Conservation (phyloP, 805 yeast genomes). For the Wickerhamiella bombiphila region DNA sequence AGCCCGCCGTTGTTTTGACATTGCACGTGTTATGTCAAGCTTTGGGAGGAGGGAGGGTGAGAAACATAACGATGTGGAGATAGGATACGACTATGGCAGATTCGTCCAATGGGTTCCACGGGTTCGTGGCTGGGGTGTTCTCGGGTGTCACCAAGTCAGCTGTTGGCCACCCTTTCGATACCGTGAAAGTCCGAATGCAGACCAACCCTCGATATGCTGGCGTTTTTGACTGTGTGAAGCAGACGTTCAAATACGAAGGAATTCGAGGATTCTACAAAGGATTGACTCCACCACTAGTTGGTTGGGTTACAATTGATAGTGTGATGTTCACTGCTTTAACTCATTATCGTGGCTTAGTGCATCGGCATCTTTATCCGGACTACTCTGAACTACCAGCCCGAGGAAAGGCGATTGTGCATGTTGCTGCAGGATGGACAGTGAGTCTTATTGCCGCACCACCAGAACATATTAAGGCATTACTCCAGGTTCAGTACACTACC, state of each 20-base stretch:
- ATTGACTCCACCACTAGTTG: slow-evolving; percentile 81
- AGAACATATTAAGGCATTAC: slow-evolving; percentile 74
- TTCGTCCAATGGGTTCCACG: slow-evolving; percentile 24
- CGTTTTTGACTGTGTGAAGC: slow-evolving; percentile 63
- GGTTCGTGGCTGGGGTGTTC: slow-evolving; percentile 79
- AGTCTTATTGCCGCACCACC: slow-evolving; percentile 93
- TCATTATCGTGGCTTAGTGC: slow-evolving; percentile 53
- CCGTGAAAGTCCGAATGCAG: slow-evolving; percentile 75
- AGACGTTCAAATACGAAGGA: slow-evolving; percentile 66
- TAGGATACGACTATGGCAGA: too few species aligned
- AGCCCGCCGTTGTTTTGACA: too few species aligned
- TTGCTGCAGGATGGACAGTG: slow-evolving; percentile 72
- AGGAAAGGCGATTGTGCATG: slow-evolving; percentile 71
- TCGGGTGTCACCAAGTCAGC: slow-evolving; percentile 77
- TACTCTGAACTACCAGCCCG: slow-evolving; percentile 49
- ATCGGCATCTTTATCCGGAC: slow-evolving; percentile 47
- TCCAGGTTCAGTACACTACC: slow-evolving; percentile 82
- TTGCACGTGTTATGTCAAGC: too few species aligned
- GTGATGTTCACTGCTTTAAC: slow-evolving; percentile 81
- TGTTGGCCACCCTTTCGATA: slow-evolving; percentile 86
- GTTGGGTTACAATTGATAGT: slow-evolving; percentile 90
- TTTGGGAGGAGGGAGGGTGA: too few species aligned
- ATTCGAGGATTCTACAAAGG: slow-evolving; percentile 72
- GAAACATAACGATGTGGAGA: too few species aligned
- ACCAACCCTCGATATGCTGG: slow-evolving; percentile 64